Percentiles rank a stretch among this genome's conserved stretches.
Conservation (phyloP, 192 early-diverging fungal species). For the Gonapodya prolifera region DNA sequence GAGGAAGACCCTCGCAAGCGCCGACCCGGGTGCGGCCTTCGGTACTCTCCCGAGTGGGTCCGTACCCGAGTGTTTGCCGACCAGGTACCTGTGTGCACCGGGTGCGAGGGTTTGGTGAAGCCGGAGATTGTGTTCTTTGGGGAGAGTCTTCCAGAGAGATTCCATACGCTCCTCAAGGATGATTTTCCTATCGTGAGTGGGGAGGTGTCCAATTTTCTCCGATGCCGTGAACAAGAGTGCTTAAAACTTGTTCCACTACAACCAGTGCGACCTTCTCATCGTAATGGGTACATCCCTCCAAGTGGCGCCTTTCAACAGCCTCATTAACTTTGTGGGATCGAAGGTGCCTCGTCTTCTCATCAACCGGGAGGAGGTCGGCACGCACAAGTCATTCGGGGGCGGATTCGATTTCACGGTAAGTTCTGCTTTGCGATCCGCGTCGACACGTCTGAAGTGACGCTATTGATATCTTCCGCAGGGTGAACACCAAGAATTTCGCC, state of each 20-base stretch:
- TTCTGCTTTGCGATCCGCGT: too few relatives aligned
- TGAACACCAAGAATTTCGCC: not conserved
- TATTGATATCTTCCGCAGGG: too few relatives aligned
- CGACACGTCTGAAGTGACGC: too few relatives aligned
- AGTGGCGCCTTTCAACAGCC: conserved; percentile 54
- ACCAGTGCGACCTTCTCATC: conserved; percentile 74
- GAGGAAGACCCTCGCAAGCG: not conserved
- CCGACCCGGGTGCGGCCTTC: not conserved
- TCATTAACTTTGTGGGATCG: not conserved
- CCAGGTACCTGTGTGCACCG: not conserved
- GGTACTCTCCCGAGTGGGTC: not conserved
- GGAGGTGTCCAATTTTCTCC: too few relatives aligned
- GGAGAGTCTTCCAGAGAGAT: conserved; percentile 72
- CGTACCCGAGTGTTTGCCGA: not conserved
- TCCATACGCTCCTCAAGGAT: conserved; percentile 52
- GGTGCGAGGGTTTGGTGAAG: too few relatives aligned
- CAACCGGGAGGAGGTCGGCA: too few relatives aligned
- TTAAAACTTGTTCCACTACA: too few relatives aligned
- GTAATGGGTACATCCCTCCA: conserved; percentile 92
- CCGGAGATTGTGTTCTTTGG: conserved; percentile 99
- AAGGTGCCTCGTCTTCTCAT: not conserved
- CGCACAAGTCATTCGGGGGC: not conserved
- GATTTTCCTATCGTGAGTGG: too few relatives aligned
- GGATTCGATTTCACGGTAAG: not conserved
- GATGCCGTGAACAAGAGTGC: too few relatives aligned